Percentiles rank a stretch among this genome's conserved stretches.
Evolutionary conservation across 208 protist genomes (phyloP).

Genomic region (Wallacemonas sp.): DNA sequence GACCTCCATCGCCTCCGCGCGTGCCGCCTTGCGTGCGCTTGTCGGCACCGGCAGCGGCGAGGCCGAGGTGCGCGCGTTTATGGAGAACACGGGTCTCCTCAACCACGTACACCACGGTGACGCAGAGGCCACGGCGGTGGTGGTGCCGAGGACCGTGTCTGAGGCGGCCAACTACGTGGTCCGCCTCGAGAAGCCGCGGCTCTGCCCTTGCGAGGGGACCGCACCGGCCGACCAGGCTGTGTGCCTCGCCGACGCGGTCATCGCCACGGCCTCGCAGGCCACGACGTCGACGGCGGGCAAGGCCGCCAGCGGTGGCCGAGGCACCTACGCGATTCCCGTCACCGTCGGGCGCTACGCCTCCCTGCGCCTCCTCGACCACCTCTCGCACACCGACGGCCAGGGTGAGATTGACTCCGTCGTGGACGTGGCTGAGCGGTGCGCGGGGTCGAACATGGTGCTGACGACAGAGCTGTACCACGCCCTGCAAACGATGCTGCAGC

Average conservation of each 20-base stretch:
- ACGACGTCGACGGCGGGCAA: neutral
- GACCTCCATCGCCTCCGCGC: conserved; percentile 1
- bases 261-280: conserved; percentile 44
- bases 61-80: conserved; percentile 22
- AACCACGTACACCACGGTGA: conserved; percentile 3
- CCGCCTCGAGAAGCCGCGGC: conserved; percentile 27
- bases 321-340: conserved; percentile 50
- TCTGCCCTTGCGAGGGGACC: conserved; percentile 13
- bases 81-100: neutral
- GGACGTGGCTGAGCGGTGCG: conserved; percentile 23
- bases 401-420: conserved; percentile 4
- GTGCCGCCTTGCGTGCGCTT: neutral
- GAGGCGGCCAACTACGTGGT: conserved; percentile 65
- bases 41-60: conserved; percentile 19
- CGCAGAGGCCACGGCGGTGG: neutral
- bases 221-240: conserved; percentile 25
- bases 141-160: conserved; percentile 25
- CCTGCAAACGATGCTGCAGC: conserved; percentile 76
- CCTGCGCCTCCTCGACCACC: conserved; percentile 12
- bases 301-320: conserved; percentile 18
- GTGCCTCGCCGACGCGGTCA: conserved; percentile 49
- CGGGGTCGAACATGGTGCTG: conserved; percentile 38
- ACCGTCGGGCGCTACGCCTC: conserved; percentile 44
- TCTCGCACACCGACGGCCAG: neutral
- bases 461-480: conserved; percentile 69